Evolutionary conservation across 108 stramenopile species (phyloP).

Genomic region (Epithemia pelagica): DNA sequence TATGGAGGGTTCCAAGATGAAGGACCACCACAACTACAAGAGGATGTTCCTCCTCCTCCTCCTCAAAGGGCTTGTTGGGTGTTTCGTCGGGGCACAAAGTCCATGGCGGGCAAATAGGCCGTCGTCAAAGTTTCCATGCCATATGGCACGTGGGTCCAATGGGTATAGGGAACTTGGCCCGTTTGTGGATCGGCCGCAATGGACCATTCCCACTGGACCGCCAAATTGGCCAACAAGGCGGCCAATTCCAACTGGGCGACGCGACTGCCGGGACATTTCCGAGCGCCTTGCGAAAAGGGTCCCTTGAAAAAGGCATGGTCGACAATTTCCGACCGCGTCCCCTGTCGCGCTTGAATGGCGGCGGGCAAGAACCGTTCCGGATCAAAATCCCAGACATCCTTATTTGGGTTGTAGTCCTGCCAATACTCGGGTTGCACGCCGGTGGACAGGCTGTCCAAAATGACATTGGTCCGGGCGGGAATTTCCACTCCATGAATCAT

Average conservation of each 20-base stretch:
- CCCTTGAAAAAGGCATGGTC: conserved; percentile 28
- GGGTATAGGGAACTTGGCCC: too few relatives aligned
- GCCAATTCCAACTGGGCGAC: conserved; percentile 22
- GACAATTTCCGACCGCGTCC: conserved; percentile 14
- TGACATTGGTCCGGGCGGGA: conserved; percentile 6
- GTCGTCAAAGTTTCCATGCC: neutral
- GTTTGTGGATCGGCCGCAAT: neutral
- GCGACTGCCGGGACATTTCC: conserved; percentile 27
- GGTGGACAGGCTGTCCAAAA: conserved; percentile 5
- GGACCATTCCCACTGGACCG: conserved; percentile 22
- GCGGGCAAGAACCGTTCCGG: conserved; percentile 29
- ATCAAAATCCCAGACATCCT: conserved; percentile 18
- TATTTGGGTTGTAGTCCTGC: conserved; percentile 9
- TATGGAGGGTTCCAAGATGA: too few relatives aligned
- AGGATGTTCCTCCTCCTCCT: too few relatives aligned
- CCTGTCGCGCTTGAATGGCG: conserved; percentile 21
- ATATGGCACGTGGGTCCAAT: conserved; percentile 1
- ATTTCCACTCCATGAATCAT: conserved; percentile 22
- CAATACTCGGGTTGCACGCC: conserved; percentile 8
- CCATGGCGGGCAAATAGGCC: neutral
- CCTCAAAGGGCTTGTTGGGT: too few relatives aligned
- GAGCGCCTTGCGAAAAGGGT: conserved; percentile 32
- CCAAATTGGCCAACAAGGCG: conserved; percentile 19
- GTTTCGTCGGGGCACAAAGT: neutral
- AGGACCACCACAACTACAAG: too few relatives aligned